These are phyloP conservation scores for Evansstolkia leycettana DNA, from an alignment of 495 filamentous ascomycete genomes.

Conservation along the genomic window DNA sequence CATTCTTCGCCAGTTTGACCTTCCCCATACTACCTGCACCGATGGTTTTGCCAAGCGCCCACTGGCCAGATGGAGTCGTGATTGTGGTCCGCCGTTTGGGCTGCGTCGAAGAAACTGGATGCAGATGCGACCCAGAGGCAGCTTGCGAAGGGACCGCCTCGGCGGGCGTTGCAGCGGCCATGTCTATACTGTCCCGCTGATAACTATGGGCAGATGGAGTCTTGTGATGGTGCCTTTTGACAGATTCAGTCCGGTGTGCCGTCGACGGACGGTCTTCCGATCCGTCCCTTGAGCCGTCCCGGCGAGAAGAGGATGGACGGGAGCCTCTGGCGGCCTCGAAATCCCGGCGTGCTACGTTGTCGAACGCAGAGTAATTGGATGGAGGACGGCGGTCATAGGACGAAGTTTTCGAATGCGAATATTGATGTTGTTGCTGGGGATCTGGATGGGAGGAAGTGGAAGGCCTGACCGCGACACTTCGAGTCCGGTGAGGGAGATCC, in stretches of 20 bases:
- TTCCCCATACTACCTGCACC: constrained; percentile 97
- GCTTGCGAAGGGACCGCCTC: constrained; percentile 28
- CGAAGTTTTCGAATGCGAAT: constrained; percentile 37
- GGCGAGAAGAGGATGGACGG: constrained; percentile 34
- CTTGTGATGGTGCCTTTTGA: constrained; percentile 28
- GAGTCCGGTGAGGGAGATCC: constrained; percentile 44
- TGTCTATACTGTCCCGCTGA: constrained; percentile 42
- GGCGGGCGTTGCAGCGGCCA: constrained; percentile 34
- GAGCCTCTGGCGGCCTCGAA: constrained; percentile 43
- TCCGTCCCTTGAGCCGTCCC: constrained; percentile 41
- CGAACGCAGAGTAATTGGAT: constrained; percentile 39
- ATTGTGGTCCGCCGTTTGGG: constrained; percentile 69
- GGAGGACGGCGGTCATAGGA: constrained; percentile 36
- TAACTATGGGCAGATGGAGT: constrained; percentile 31
- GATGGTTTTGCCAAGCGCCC: constrained; percentile 92
- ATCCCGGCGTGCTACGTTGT: constrained; percentile 43
- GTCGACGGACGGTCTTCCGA: constrained; percentile 34
- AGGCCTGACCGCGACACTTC: constrained; percentile 39
- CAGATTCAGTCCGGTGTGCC: constrained; percentile 39
- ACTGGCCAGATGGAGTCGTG: constrained; percentile 72
- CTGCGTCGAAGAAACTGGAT: constrained; percentile 29
- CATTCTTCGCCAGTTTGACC: constrained; percentile 75
- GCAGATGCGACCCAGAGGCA: constrained; percentile 21
- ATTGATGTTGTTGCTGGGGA: constrained; percentile 19
- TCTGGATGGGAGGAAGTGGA: constrained; percentile 24